phyloP scores from a whole-genome alignment of 2,329 filamentous ascomycete species.

The Neurospora sp. region DNA sequence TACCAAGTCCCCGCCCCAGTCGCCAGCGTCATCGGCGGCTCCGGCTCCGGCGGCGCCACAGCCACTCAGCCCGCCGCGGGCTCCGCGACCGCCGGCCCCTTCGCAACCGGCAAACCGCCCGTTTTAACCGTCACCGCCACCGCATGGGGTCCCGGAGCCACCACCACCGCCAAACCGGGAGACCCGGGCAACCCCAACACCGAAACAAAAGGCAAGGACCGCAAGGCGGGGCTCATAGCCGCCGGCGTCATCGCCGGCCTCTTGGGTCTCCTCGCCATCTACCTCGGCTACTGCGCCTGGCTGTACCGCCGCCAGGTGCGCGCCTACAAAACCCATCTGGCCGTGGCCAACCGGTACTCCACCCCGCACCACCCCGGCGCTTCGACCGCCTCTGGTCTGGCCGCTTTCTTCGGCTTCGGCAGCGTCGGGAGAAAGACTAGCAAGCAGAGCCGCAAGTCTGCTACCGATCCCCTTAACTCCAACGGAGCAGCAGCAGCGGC shows the following conservation, averaged over 20 bases:
- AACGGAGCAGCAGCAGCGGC: not conserved
- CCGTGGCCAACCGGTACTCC: constrained; percentile 48
- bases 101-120: constrained; percentile 58
- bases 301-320: constrained; percentile 61
- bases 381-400: constrained; percentile 25
- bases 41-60: constrained; percentile 38
- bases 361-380: constrained; percentile 31
- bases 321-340: constrained; percentile 61
- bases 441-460: constrained; percentile 2
- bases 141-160: constrained; percentile 25
- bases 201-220: constrained; percentile 18
- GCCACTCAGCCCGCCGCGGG: constrained; percentile 53
- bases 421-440: constrained; percentile 11
- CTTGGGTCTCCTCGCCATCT: constrained; percentile 49
- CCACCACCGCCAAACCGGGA: constrained; percentile 18
- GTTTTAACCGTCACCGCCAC: constrained; percentile 56
- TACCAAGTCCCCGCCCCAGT: constrained; percentile 57
- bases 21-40: constrained; percentile 33
- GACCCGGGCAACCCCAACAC: constrained; percentile 15
- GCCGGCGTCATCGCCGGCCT: constrained; percentile 53
- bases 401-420: constrained; percentile 16
- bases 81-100: constrained; percentile 54
- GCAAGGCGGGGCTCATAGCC: constrained; percentile 31
- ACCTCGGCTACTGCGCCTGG: constrained; percentile 63
- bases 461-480: not conserved